Evolutionary conservation across 1,139 yeast species (phyloP).

Genomic region (Candida neerlandica): DNA sequence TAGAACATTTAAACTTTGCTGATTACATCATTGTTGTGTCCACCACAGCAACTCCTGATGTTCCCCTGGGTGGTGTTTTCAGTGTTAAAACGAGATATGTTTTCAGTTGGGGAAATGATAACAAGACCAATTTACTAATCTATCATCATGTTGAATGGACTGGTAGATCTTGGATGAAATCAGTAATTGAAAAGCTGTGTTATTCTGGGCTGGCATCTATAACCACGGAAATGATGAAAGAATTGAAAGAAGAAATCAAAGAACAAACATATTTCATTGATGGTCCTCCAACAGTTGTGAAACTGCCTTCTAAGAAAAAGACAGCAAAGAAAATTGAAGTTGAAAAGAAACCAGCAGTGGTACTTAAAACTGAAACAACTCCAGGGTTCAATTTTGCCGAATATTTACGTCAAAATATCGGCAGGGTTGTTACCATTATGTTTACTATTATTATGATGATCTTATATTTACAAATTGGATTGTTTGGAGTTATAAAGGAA

Average conservation of each 20-base stretch:
- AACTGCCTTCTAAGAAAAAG: slow-evolving; percentile 9
- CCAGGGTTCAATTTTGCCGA: slow-evolving; percentile 14
- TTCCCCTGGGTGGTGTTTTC: slow-evolving; percentile 60
- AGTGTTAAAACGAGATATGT: slow-evolving; percentile 52
- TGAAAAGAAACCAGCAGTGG: slow-evolving; percentile 5
- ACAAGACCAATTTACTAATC: slow-evolving; percentile 42
- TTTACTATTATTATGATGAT: slow-evolving; percentile 25
- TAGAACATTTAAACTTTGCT: slow-evolving; percentile 44
- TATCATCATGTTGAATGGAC: slow-evolving; percentile 56
- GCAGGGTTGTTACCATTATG: slow-evolving; percentile 22
- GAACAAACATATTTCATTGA: slow-evolving; percentile 24
- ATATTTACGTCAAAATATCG: slow-evolving; percentile 20
- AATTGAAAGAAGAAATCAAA: slow-evolving; percentile 33
- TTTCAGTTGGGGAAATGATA: slow-evolving; percentile 49
- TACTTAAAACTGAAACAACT: background rate
- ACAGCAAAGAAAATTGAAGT: slow-evolving; percentile 9
- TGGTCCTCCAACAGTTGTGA: slow-evolving; percentile 20
- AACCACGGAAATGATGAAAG: slow-evolving; percentile 33
- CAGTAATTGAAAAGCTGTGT: slow-evolving; percentile 55
- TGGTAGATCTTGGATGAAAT: slow-evolving; percentile 59
- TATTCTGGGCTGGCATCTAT: slow-evolving; percentile 49
- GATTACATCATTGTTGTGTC: slow-evolving; percentile 39
- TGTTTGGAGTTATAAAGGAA: slow-evolving; percentile 23
- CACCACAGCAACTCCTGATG: slow-evolving; percentile 55
- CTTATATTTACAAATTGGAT: slow-evolving; percentile 26